These are phyloP conservation scores for Ceratobasidium sp. DNA, from an alignment of 1,284 basidiomycete genomes.

Conservation along the genomic window DNA sequence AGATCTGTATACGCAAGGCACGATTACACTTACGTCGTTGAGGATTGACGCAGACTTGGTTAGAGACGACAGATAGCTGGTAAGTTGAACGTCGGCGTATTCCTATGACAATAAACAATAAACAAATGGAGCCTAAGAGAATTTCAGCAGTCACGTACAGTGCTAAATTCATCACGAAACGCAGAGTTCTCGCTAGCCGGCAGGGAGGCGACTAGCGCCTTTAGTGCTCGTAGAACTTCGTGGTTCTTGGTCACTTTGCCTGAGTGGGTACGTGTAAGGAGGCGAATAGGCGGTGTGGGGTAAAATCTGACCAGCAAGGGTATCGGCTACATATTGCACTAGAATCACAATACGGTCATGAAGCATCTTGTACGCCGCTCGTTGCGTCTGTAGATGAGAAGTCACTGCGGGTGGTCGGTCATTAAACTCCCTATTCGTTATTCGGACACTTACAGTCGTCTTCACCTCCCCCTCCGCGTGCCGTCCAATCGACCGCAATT, in stretches of 20 bases:
- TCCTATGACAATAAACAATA: constrained; percentile 65
- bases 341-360: constrained; percentile 88
- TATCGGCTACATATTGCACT: constrained; percentile 81
- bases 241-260: constrained; percentile 78
- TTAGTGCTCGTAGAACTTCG: constrained; percentile 82
- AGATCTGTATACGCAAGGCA: constrained; percentile 50
- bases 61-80: constrained; percentile 85
- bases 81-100: constrained; percentile 94
- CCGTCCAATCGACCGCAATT: constrained; percentile 96
- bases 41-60: constrained; percentile 88
- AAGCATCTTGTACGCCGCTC: constrained; percentile 95
- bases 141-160: constrained; percentile 60
- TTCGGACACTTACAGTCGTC: constrained; percentile 71
- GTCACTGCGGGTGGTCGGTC: constrained; percentile 68
- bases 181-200: constrained; percentile 82
- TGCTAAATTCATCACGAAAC: constrained; percentile 87
- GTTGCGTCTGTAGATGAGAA: constrained; percentile 87
- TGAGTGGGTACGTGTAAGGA: constrained; percentile 50
- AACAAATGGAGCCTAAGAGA: constrained; percentile 14
- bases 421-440: constrained; percentile 39
- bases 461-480: constrained; percentile 76
- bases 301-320: constrained; percentile 69
- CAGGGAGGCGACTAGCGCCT: constrained; percentile 85
- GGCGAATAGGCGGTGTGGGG: background rate
- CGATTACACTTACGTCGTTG: constrained; percentile 77